Base-by-base conservation (phyloP, 2,329 filamentous ascomycete genomes). In the Westerdykella sp. region DNA sequence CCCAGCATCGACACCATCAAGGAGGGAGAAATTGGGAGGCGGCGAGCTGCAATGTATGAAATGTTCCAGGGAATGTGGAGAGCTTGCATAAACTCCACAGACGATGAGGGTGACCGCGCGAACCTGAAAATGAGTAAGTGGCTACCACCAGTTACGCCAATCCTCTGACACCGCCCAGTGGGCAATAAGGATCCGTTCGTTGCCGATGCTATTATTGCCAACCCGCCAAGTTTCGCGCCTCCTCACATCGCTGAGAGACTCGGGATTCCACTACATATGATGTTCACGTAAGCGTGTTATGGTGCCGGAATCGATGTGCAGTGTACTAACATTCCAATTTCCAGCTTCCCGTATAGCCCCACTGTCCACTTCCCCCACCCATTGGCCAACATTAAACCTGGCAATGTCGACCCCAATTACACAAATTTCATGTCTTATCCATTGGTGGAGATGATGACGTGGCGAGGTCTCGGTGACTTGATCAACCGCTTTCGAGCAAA, bases 1-100 rank as follows among this genome's bases (percentile, higher is more conserved):
- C 86, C 87, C 0, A 84, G 77, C 1, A 69, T 90, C 18, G 79
- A 86, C 48, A 84, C 83, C 0, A 77, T 91, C 43, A 82, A 79
- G 48, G 78, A 81, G 1, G 86, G 86, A 3, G 86, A 91, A 51
- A 82, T 91, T 45, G 79, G 81, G 0, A 73, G 75, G 18, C 72
- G 84, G 23, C 72, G 87, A 32, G 74, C 77, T 4, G 77, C 79
- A 38, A 90, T 91, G 83, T 84, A 78, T 2, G 82, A 85, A 48
- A 91, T 91, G 83, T 88, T 91, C 56, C 75, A 87, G 47, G 86
- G 86, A 0, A 89, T 88, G 68, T 91, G 87, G 85, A 71, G 84
- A 22, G 81, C 85, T 1, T 91, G 86, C 56, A 79, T 87, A 55
- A 84, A 86, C 51, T 75, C 81, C 3, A 85, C 81, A 0, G 84